Conservation (phyloP, 2,329 filamentous ascomycete species). For the Thelonectria rubi region DNA sequence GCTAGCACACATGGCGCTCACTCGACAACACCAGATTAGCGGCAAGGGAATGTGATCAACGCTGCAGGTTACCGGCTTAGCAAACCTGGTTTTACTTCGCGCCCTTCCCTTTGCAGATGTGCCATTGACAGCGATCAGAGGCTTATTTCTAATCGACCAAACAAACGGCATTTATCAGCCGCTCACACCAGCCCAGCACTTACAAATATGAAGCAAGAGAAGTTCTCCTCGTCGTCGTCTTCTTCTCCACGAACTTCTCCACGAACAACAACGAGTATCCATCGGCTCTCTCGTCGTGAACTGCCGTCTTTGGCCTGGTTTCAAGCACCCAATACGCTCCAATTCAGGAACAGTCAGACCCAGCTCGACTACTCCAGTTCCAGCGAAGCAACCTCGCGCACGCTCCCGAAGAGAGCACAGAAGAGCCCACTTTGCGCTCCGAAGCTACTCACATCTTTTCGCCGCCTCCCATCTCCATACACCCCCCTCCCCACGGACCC, state of each 20-base stretch:
- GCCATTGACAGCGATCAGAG: not conserved
- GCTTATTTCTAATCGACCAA: constrained; percentile 3
- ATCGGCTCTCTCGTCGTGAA: constrained; percentile 14
- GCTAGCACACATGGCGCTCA: not conserved
- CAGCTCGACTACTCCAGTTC: constrained; percentile 18
- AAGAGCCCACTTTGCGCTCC: constrained; percentile 21
- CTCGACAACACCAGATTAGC: constrained; percentile 11
- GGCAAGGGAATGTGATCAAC: constrained; percentile 6
- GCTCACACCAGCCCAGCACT: not conserved
- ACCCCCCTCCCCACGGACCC: constrained; percentile 10
- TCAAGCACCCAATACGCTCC: constrained; percentile 7
- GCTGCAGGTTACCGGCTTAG: constrained; percentile 3
- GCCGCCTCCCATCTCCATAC: constrained; percentile 4
- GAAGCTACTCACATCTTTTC: constrained; percentile 23
- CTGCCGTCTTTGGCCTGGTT: constrained; percentile 14
- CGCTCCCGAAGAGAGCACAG: constrained; percentile 10
- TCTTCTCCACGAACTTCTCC: constrained; percentile 7
- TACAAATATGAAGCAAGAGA: not conserved
- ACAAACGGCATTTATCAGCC: not conserved
- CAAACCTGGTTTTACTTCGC: constrained; percentile 7
- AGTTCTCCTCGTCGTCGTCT: not conserved
- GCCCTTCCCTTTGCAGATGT: not conserved
- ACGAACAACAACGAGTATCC: constrained; percentile 9
- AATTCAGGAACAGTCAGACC: constrained; percentile 18
- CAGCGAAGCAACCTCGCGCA: constrained; percentile 19